Conservation (phyloP, 257 asterid genomes). For the Fraxinus cuspidata region DNA sequence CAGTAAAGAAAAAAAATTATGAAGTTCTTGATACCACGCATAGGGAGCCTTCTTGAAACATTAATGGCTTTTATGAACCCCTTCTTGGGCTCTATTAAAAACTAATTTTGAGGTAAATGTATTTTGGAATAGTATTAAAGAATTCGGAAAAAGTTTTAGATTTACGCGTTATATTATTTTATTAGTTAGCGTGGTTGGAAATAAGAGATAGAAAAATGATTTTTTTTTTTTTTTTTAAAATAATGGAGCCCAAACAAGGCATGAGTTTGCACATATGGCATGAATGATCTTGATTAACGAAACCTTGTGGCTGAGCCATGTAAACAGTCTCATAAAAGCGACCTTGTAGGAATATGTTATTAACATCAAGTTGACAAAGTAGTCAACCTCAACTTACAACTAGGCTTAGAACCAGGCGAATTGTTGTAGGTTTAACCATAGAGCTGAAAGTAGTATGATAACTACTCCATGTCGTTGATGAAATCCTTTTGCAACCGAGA, state of each 20-base stretch:
- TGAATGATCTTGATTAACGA: not conserved
- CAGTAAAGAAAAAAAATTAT: not conserved
- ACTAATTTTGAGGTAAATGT: too few species aligned
- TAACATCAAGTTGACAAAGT: not conserved
- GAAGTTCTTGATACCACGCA: not conserved
- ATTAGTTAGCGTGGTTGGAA: too few species aligned
- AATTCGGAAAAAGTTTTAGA: too few species aligned
- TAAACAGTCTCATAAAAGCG: not conserved
- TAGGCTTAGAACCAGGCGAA: not conserved
- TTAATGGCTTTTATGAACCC: not conserved
- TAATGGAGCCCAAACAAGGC: too few species aligned
- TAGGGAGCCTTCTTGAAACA: not conserved
- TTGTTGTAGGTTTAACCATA: not conserved
- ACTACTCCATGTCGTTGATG: not conserved
- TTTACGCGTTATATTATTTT: too few species aligned
- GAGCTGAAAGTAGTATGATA: not conserved
- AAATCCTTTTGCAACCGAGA: not conserved
- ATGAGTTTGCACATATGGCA: not conserved
- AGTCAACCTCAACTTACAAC: not conserved
- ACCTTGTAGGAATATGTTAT: not conserved
- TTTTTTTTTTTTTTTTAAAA: too few species aligned
- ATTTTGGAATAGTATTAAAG: too few species aligned
- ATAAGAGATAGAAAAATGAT: too few species aligned
- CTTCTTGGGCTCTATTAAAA: too few species aligned
- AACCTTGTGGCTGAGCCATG: not conserved